A percentile compares a stretch with the other conserved stretches of the same genome.
Conservation (phyloP, 225 moss, liverwort and hornwort species). For the Climacium dendroides region DNA sequence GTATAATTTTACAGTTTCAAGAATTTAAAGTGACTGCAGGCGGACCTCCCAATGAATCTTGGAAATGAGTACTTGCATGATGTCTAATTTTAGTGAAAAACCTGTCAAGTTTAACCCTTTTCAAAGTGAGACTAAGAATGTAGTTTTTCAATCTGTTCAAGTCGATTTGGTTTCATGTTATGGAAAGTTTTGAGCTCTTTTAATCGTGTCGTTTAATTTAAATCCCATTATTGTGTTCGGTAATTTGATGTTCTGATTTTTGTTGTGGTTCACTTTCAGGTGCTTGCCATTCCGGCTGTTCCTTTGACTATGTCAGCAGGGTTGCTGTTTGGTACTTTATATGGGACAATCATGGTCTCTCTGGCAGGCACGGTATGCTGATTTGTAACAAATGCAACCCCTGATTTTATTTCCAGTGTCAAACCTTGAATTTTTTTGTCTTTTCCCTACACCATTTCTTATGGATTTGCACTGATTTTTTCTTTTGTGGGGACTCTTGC, state of each 20-base stretch:
- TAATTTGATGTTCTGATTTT: background rate
- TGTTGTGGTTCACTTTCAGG: conserved; percentile 18
- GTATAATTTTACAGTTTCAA: background rate
- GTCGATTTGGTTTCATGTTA: background rate
- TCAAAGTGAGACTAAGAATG: background rate
- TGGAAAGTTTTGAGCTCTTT: background rate
- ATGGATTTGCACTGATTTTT: background rate
- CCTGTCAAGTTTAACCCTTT: background rate
- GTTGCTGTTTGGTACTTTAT: conserved; percentile 68
- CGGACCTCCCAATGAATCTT: background rate
- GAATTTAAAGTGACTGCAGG: background rate
- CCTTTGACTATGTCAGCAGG: conserved; percentile 98
- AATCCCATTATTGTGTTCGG: background rate
- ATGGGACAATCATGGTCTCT: conserved; percentile 83
- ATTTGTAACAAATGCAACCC: background rate
- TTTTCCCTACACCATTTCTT: background rate
- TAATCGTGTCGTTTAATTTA: background rate
- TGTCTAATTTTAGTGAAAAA: background rate
- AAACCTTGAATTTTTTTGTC: background rate
- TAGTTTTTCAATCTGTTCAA: background rate
- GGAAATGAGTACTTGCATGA: no score
- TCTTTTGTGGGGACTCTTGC: background rate
- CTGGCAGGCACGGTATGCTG: conserved; percentile 75
- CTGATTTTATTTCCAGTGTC: background rate
- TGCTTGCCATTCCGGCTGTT: conserved; percentile 88